Base-by-base conservation (phyloP, 768 basidiomycete species). In the Boletus coccyginus region DNA sequence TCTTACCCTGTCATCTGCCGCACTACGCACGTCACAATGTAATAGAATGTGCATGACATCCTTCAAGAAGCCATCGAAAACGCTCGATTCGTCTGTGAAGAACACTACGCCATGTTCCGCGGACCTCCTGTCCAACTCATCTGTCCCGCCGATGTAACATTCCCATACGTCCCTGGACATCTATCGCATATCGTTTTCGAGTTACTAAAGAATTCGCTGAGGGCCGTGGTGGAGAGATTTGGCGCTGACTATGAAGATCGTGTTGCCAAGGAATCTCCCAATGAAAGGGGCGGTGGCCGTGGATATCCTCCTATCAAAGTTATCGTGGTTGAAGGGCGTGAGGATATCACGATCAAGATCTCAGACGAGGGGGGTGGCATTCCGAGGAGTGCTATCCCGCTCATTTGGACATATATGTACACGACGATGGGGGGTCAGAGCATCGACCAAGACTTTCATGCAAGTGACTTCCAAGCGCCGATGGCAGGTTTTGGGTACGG, bases 401-500 rank as follows among this genome's bases (percentile, higher is more conserved):
- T 96, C 50, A 96, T 99, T 52, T 99, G 97, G 97, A 99, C 96
- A 59, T 98, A 95, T 71, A 97, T 98, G 92, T 93, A 93, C 63
- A 93, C 92, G 44, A 94, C 88, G 8, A 90, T 91, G 91, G 76
- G 77, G 59, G 79, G 81, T 16, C 82, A 87, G 71, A 81, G 79
- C 27, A 81, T 92, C 52, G 88, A 87, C 62, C 84, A 87, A 71
- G 84, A 92, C 60, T 90, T 94, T 64, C 83, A 66, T 21, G 67
- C 84, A 50, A 89, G 85, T 54, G 94, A 99, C 71, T 98, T 98
- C 73, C 90, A 93, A 69, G 97, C 97, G 2, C 97, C 97, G 2
- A 96, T 99, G 94, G 97, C 97, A 33, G 97, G 97, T 2, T 97
- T 91, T 63, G 92, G 93, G 11, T 98, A 98, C 69, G 97, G 97